Evolutionary conservation across 176 grass and related monocot genomes (phyloP).

Genomic region (Avena insularis): DNA sequence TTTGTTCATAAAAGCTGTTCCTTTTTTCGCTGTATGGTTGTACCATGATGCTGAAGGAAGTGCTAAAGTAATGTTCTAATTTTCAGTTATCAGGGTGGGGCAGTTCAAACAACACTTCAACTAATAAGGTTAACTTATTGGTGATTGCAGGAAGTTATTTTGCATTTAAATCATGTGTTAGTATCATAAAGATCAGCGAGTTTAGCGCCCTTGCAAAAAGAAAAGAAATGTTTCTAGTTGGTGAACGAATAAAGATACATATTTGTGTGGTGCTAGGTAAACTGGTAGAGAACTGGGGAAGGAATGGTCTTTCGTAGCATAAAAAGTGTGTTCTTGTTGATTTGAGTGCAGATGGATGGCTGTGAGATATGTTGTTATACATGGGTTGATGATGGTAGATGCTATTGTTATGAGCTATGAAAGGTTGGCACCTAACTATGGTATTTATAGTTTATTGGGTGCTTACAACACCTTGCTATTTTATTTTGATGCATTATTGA

Average conservation of each 20-base stretch:
- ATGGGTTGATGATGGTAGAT: background rate
- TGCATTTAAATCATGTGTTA: background rate
- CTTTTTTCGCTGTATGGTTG: background rate
- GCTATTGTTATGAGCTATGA: slow-evolving; percentile 4
- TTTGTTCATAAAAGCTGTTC: background rate
- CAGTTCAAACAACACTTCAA: background rate
- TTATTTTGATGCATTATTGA: background rate
- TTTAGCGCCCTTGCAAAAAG: background rate
- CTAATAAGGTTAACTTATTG: background rate
- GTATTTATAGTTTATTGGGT: background rate
- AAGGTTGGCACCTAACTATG: background rate
- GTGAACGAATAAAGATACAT: background rate
- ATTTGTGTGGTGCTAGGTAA: background rate
- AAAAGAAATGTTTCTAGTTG: background rate
- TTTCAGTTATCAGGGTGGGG: background rate
- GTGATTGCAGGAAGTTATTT: background rate
- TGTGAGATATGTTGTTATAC: background rate
- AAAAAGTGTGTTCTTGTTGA: background rate
- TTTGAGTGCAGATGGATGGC: slow-evolving; percentile 9
- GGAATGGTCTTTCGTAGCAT: background rate
- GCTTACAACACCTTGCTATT: background rate
- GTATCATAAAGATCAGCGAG: background rate
- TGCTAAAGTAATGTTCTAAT: background rate
- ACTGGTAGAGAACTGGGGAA: background rate
- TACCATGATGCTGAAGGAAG: background rate